Base-by-base conservation (phyloP, 495 filamentous ascomycete genomes). In the Chaetomium tenue region DNA sequence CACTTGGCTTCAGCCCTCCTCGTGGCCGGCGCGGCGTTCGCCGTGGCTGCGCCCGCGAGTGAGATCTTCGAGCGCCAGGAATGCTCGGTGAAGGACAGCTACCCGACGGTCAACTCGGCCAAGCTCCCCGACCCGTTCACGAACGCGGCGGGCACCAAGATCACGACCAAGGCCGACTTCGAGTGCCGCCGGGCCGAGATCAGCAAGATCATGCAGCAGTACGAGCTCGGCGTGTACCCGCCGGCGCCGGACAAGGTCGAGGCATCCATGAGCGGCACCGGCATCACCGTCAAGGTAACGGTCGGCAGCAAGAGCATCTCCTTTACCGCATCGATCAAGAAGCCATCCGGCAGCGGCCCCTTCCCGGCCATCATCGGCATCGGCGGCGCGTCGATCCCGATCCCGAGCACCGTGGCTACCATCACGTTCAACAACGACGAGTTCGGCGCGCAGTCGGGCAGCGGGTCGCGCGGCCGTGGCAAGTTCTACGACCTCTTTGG, bases 51-150 rank as follows among this genome's bases (percentile, higher is more conserved):
- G 12, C 78, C 79, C 13, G 76, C 75, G 55, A 68, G 66, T 46
- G 75, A 81, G 58, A 73, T 82, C 71, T 78, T 80, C 68, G 68
- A 71, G 71, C 77, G 77, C 25, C 79, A 81, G 53, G 68, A 64
- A 46, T 82, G 79, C 71, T 58, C 69, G 18, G 55, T 55, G 15
- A 33, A 61, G 6, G 47, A 46, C 67, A 70, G 28, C 64, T 73
- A 72, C 59, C 58, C 73, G 15, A 58, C 75, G 25, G 68, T 77
- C 39, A 69, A 67, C 70, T 64, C 50, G 22, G 69, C 77, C 66
- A 77, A 79, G 72, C 78, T 86, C 18, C 82, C 82, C 0, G 79
- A 84, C 69, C 83, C 82, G 9, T 86, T 84, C 74, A 80, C 74
- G 23, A 78, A 73, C 60, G 65, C 77, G 26, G 72, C 72, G 65